A percentile compares a stretch with the other conserved stretches of the same genome.
Evolutionary conservation across 192 early-diverging fungal species (phyloP).

Genomic region (Gigaspora rosea): DNA sequence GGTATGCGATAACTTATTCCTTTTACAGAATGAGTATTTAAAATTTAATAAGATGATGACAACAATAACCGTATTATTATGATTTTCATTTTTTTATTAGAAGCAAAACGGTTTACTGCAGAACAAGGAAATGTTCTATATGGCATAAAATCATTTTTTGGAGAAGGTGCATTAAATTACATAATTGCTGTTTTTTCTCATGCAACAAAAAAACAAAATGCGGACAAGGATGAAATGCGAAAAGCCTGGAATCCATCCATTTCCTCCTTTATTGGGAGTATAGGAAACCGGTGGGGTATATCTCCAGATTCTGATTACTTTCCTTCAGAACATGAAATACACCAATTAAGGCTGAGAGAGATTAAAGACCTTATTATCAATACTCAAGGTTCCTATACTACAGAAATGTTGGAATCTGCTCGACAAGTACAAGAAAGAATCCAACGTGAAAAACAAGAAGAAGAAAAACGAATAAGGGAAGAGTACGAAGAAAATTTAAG

Average conservation of each 20-base stretch:
- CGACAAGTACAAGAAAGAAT: conserved; percentile 3
- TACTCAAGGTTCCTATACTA: conserved; percentile 10
- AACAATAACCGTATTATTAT: conserved; percentile 4
- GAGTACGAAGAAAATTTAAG: conserved; percentile 3
- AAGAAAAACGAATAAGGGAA: not conserved
- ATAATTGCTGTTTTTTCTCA: conserved; percentile 26
- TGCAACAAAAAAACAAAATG: conserved; percentile 20
- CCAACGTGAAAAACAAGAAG: not conserved
- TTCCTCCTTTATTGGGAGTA: not conserved
- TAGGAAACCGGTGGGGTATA: conserved; percentile 19
- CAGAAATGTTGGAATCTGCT: conserved; percentile 1
- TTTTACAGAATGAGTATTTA: not conserved
- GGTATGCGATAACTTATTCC: not conserved
- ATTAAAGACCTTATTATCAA: not conserved
- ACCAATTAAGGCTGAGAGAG: not conserved
- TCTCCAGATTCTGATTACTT: conserved; percentile 18
- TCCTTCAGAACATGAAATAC: not conserved
- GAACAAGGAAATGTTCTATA: conserved; percentile 18
- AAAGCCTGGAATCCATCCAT: not conserved
- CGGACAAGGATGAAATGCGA: not conserved
- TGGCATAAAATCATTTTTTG: conserved; percentile 15
- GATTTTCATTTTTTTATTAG: not conserved
- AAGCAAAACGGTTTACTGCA: conserved; percentile 13
- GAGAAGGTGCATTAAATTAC: conserved; percentile 9
- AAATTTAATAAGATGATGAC: not conserved